Evolutionary conservation across 257 asterid species (phyloP), one percentile per base, ranked within the genome.

Genomic region (Nicotiana attenuata): DNA sequence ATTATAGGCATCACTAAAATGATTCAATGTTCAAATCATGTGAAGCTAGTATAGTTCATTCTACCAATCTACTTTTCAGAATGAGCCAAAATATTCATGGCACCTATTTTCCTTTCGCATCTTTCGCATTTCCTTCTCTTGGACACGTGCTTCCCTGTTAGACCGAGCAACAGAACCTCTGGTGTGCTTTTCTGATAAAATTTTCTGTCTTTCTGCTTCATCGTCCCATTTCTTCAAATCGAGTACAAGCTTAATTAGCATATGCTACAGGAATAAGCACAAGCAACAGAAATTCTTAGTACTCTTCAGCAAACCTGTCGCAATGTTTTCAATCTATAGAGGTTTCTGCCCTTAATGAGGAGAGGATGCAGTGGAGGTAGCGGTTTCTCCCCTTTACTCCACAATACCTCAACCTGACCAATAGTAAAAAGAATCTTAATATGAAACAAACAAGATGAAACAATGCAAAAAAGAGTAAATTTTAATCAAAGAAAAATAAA

Each of bases 271-370:
- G 20, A 77, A 65, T 17, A 47, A 71, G 38, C 16, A 20, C 38
- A 71, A 22, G 50, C 10, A 41, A 41, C 10, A 61, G 81, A 64
- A 9, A 61, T 79, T 1, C 53, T 5, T 10, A 55, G 29, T 59
- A 26, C 65, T 41, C 3, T 45, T 73, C 76, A 66, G 38, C 66
- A 24, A 41, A 92, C 99, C 98, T 91, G 98, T 88, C 99, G 90
- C 93, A 88, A 81, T 50, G 99, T 95, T 20, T 89, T 90, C 82
- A 92, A 65, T 83, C 93, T 88, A 82, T 95, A 95, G 75, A 93
- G 99, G 85, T 95, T 95, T 88, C 98, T 87, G 77, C 98, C 99
- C 89, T 95, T 93, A 71, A 95, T 92, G 80, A 95, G 96, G 56
- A 95, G 87, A 17, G 93, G 99, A 89, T 92, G 98, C 84, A 95